phyloP scores from a whole-genome alignment of 2,329 filamentous ascomycete genomes.

The Pyrenochaeta sp. region DNA sequence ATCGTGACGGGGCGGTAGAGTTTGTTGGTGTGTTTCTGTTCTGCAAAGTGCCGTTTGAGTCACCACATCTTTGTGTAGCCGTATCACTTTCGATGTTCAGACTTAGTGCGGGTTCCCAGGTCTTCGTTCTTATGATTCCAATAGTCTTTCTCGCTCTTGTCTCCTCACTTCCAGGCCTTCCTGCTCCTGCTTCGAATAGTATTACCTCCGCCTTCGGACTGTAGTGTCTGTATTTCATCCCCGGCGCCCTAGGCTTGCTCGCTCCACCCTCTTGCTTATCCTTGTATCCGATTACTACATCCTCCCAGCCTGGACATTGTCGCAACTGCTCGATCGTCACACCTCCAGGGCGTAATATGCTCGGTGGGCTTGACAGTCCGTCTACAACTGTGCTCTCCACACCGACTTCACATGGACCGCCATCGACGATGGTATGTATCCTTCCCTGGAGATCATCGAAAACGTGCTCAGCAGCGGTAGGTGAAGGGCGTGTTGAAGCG shows the following conservation, averaged over 20 bases:
- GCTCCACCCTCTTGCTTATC: conserved; percentile 71
- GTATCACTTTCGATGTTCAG: conserved; percentile 11
- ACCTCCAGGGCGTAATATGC: conserved; percentile 85
- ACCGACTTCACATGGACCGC: conserved; percentile 84
- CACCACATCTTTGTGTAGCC: conserved; percentile 4
- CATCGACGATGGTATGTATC: conserved; percentile 88
- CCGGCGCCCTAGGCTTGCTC: conserved; percentile 79
- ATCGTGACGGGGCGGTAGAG: conserved; percentile 4
- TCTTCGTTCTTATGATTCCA: conserved; percentile 46
- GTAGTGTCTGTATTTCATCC: conserved; percentile 99
- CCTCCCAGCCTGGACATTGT: conserved; percentile 79
- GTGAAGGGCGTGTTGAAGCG: conserved; percentile 90
- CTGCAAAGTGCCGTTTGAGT: conserved; percentile 19
- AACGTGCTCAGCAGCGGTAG: conserved; percentile 90
- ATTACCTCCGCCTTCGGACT: conserved; percentile 88
- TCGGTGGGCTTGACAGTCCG: conserved; percentile 80
- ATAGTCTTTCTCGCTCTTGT: conserved; percentile 24
- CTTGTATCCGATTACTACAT: conserved; percentile 78
- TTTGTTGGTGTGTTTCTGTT: not conserved
- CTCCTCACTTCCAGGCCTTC: conserved; percentile 37
- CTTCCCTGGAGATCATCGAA: conserved; percentile 81
- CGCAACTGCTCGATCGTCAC: conserved; percentile 83
- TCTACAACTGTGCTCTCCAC: conserved; percentile 98
- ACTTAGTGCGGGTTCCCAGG: conserved; percentile 34
- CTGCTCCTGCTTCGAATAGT: conserved; percentile 72